Evolutionary conservation across 306 rosid genomes (phyloP).

Genomic region (Fagus sylvatica): DNA sequence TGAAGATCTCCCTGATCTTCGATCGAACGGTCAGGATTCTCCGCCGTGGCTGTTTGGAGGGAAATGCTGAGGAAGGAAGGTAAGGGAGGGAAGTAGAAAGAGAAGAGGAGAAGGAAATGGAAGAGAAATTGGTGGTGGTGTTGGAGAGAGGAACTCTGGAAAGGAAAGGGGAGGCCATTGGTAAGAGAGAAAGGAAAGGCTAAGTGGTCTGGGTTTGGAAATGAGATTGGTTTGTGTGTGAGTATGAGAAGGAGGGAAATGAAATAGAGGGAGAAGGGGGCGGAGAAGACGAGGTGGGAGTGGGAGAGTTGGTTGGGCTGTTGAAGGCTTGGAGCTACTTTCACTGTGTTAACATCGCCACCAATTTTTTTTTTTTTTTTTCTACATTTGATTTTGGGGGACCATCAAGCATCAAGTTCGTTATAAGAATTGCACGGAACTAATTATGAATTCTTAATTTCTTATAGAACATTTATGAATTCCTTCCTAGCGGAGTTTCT

Average conservation of each 20-base stretch:
- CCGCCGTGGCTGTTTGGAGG: slow-evolving; percentile 25
- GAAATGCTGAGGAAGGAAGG: slow-evolving; percentile 39
- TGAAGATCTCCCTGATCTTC: slow-evolving; percentile 93
- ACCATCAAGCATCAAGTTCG: not conserved
- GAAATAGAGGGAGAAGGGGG: not conserved
- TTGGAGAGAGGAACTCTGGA: slow-evolving; percentile 24
- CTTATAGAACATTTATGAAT: no score
- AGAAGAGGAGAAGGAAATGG: slow-evolving; percentile 67
- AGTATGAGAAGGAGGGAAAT: not conserved
- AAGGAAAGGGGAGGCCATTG: slow-evolving; percentile 45
- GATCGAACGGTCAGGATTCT: slow-evolving; percentile 47
- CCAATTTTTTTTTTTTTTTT: not conserved
- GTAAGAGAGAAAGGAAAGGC: not conserved
- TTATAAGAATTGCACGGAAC: not conserved
- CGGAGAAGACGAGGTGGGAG: slow-evolving; percentile 56
- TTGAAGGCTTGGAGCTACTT: slow-evolving; percentile 28
- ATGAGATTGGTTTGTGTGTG: not conserved
- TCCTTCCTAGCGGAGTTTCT: no score
- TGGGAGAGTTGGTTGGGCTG: slow-evolving; percentile 29
- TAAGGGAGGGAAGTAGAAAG: slow-evolving; percentile 38
- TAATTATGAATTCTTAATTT: no score
- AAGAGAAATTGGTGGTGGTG: slow-evolving; percentile 12
- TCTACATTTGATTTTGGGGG: not conserved
- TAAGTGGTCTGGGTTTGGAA: not conserved
- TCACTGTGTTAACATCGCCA: slow-evolving; percentile 55